Evolutionary conservation across 257 asterid species (phyloP).

Genomic region (Agastache rugosa): DNA sequence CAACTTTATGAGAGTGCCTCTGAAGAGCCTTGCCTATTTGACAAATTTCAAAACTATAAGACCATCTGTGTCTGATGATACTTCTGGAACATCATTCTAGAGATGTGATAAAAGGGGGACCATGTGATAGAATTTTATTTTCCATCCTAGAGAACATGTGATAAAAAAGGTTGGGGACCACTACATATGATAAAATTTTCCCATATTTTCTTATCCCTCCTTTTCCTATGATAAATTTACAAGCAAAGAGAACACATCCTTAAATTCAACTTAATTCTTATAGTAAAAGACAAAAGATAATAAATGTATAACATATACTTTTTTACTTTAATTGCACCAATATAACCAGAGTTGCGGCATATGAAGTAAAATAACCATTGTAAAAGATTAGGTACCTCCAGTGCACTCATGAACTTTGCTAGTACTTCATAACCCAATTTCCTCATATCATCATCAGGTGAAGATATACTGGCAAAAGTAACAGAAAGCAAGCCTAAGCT

Average conservation of each 20-base stretch:
- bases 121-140: no score
- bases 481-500: constrained; percentile 87
- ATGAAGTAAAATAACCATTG: constrained; percentile 21
- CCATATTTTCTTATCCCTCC: no score
- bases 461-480: constrained; percentile 78
- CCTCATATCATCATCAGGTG: constrained; percentile 72
- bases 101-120: no score
- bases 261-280: constrained; percentile 15
- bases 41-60: background rate
- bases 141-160: no score
- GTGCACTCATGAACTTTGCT: constrained; percentile 65
- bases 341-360: constrained; percentile 24
- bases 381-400: constrained; percentile 60
- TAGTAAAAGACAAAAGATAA: background rate
- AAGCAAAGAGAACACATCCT: no score
- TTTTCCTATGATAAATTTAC: no score
- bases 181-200: no score
- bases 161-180: no score
- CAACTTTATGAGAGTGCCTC: background rate
- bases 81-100: background rate
- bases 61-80: background rate
- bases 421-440: constrained; percentile 82
- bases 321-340: constrained; percentile 23
- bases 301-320: constrained; percentile 5
- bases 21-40: background rate